These are phyloP conservation scores for Pachysolen tannophilus DNA, from an alignment of 805 yeast genomes.

Conservation along the genomic window DNA sequence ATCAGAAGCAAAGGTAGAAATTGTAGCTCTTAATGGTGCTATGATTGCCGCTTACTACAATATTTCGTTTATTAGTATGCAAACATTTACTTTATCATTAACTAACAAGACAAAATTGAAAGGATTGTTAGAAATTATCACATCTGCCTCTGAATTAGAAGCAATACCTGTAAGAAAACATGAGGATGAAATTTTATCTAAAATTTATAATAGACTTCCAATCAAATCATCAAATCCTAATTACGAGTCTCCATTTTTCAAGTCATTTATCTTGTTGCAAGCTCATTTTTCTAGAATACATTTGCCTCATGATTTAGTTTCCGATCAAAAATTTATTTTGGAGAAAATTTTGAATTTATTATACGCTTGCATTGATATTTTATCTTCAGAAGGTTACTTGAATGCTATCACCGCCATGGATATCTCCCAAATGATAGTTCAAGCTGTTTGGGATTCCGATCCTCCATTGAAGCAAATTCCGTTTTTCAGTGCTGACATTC, in stretches of 20 bases:
- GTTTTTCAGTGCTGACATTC: slow-evolving; percentile 40
- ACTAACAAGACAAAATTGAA: slow-evolving; percentile 49
- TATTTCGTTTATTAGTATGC: slow-evolving; percentile 60
- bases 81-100: slow-evolving; percentile 43
- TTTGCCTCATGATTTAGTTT: slow-evolving; percentile 52
- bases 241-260: slow-evolving; percentile 49
- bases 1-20: slow-evolving; percentile 29
- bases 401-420: slow-evolving; percentile 83
- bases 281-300: slow-evolving; percentile 67
- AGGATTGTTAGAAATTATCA: slow-evolving; percentile 54
- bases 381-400: slow-evolving; percentile 74
- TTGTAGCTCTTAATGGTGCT: slow-evolving; percentile 62
- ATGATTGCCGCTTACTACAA: slow-evolving; percentile 70
- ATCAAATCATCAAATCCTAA: slow-evolving; percentile 33
- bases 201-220: slow-evolving; percentile 55
- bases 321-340: slow-evolving; percentile 50
- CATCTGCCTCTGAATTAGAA: slow-evolving; percentile 70
- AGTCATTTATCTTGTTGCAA: slow-evolving; percentile 70
- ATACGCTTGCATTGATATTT: slow-evolving; percentile 63
- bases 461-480: slow-evolving; percentile 81
- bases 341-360: slow-evolving; percentile 41
- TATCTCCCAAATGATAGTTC: slow-evolving; percentile 78
- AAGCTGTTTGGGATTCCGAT: slow-evolving; percentile 79
- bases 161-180: slow-evolving; percentile 49
- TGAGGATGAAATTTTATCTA: slow-evolving; percentile 42